Percentiles rank a stretch among this genome's conserved stretches.
Conservation (phyloP, 2,329 filamentous ascomycete species). For the Trichoderma sp. region DNA sequence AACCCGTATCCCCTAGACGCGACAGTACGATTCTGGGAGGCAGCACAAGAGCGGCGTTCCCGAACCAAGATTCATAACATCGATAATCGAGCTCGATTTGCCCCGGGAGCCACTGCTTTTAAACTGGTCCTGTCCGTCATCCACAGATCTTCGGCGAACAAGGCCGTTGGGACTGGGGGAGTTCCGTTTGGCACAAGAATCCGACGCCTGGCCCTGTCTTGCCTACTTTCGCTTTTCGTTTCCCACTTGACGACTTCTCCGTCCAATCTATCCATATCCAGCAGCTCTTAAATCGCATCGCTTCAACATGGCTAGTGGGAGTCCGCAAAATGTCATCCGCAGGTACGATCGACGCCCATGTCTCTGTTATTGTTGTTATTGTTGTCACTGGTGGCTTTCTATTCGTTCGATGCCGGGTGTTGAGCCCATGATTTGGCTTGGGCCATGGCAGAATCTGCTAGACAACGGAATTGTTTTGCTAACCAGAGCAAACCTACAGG, state of each 20-base stretch:
- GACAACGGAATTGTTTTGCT: slow-evolving; percentile 5
- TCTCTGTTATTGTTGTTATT: neutral
- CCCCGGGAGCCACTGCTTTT: neutral
- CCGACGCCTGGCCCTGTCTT: slow-evolving; percentile 6
- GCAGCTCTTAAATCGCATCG: slow-evolving; percentile 21
- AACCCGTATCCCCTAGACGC: slow-evolving; percentile 28
- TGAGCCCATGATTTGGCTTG: neutral
- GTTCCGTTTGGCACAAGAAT: slow-evolving; percentile 7
- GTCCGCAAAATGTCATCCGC: slow-evolving; percentile 61
- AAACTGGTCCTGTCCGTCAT: slow-evolving; percentile 15
- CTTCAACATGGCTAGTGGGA: slow-evolving; percentile 47
- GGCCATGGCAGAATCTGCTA: neutral
- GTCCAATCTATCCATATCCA: neutral
- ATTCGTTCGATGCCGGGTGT: neutral
- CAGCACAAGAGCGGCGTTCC: slow-evolving; percentile 21
- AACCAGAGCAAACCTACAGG: slow-evolving; percentile 49
- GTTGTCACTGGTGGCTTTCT: neutral
- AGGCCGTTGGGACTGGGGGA: slow-evolving; percentile 20
- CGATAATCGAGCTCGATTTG: neutral
- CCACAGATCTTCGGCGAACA: slow-evolving; percentile 18
- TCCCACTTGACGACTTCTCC: neutral
- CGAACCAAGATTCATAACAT: slow-evolving; percentile 16
- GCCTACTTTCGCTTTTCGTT: neutral
- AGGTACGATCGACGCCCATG: slow-evolving; percentile 51
- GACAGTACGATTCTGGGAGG: slow-evolving; percentile 24